Evolutionary conservation across 2,329 filamentous ascomycete species (phyloP).

Genomic region (Lecanoromycetidae sp.): DNA sequence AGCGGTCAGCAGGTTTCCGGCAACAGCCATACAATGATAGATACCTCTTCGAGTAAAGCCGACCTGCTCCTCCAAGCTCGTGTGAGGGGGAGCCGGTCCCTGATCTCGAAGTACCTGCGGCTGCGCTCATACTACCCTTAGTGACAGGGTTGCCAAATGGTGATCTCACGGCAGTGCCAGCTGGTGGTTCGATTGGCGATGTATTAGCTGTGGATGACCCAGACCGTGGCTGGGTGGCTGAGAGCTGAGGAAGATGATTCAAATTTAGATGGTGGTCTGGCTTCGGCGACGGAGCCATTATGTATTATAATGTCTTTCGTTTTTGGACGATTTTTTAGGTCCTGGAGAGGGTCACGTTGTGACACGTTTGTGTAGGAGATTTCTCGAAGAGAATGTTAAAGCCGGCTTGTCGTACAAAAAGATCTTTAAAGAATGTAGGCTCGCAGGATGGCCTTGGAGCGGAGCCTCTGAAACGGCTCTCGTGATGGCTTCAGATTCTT

Average conservation of each 20-base stretch:
- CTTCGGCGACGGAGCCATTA: slow-evolving; percentile 78
- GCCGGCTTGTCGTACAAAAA: neutral
- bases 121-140: slow-evolving; percentile 10
- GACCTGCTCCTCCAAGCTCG: slow-evolving; percentile 58
- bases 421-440: slow-evolving; percentile 1
- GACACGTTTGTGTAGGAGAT: slow-evolving; percentile 2
- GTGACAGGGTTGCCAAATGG: slow-evolving; percentile 52
- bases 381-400: too few species aligned
- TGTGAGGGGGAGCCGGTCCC: slow-evolving; percentile 94
- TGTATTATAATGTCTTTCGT: slow-evolving; percentile 51
- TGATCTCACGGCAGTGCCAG: slow-evolving; percentile 53
- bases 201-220: slow-evolving; percentile 69
- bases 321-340: neutral
- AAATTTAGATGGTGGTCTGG: slow-evolving; percentile 72
- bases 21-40: slow-evolving; percentile 26
- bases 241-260: slow-evolving; percentile 62
- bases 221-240: slow-evolving; percentile 56
- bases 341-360: slow-evolving; percentile 3
- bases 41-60: slow-evolving; percentile 88
- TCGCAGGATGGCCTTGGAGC: neutral
- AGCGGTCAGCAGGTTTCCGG: neutral
- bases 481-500: neutral
- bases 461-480: neutral
- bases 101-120: slow-evolving; percentile 49
- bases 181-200: slow-evolving; percentile 64